These are phyloP conservation scores for Barbarea vulgaris DNA, from an alignment of 345 rosid species.

Conservation along the genomic window DNA sequence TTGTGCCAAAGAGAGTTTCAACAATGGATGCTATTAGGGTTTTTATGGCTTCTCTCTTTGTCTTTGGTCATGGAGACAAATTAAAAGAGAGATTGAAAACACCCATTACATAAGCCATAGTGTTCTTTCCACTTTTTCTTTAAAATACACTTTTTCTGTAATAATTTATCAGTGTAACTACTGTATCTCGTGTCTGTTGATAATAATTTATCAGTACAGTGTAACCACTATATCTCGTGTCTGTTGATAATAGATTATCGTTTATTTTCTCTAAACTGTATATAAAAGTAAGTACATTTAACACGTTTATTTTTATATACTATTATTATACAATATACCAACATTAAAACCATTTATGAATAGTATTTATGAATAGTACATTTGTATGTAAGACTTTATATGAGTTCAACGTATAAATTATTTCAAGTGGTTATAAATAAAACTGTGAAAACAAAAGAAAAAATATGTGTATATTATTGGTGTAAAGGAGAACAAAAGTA, in stretches of 20 bases:
- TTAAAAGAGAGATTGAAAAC: constrained; percentile 28
- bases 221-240: constrained; percentile 6
- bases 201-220: not conserved
- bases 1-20: constrained; percentile 43
- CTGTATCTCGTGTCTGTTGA: constrained; percentile 17
- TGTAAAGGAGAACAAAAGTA: constrained; percentile 35
- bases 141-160: not conserved
- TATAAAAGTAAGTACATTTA: not conserved
- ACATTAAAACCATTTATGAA: not conserved
- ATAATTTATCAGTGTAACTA: constrained; percentile 21
- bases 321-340: not conserved
- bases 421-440: not conserved
- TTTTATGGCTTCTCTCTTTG: constrained; percentile 38
- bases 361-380: not conserved
- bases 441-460: not conserved
- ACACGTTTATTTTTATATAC: not conserved
- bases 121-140: constrained; percentile 30
- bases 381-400: not conserved
- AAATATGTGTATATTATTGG: not conserved
- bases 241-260: constrained; percentile 6
- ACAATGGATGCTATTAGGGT: constrained; percentile 31
- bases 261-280: not conserved
- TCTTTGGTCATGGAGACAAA: constrained; percentile 42
- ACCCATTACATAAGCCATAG: constrained; percentile 31
- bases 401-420: not conserved